A percentile compares a stretch with the other conserved stretches of the same genome.
Conservation (phyloP, 345 rosid genomes). For the Rhodamnia argentea region DNA sequence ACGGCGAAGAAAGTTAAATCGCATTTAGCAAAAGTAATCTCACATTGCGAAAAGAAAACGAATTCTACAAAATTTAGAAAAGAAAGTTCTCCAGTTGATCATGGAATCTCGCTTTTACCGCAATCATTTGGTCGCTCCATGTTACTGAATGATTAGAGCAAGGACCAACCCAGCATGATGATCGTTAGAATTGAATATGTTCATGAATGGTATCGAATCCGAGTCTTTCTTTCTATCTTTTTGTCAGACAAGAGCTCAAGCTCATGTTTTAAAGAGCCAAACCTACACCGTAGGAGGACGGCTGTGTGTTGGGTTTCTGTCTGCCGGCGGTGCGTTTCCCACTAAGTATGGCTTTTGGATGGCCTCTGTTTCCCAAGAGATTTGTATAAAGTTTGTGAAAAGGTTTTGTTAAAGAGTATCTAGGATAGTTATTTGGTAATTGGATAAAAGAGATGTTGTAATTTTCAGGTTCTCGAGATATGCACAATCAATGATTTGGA, state of each 20-base stretch:
- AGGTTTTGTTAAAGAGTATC: not conserved
- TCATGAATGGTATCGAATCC: not conserved
- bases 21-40: not conserved
- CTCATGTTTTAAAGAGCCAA: not conserved
- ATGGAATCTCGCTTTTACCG: not conserved
- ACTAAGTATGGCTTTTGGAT: constrained; percentile 5
- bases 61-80: not conserved
- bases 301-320: constrained; percentile 22
- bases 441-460: not conserved
- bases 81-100: not conserved
- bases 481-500: not conserved
- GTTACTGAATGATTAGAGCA: constrained; percentile 5
- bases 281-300: constrained; percentile 22
- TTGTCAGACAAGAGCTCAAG: not conserved
- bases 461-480: not conserved
- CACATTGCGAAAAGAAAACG: not conserved
- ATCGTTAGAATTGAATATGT: not conserved
- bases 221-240: not conserved
- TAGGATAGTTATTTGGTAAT: not conserved
- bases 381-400: not conserved
- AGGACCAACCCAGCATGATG: not conserved
- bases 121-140: constrained; percentile 18
- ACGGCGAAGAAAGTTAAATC: not conserved
- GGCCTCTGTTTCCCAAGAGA: not conserved
- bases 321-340: constrained; percentile 61